phyloP scores from a whole-genome alignment of 75 land plant species.

The Pseudotsuga menziesii region DNA sequence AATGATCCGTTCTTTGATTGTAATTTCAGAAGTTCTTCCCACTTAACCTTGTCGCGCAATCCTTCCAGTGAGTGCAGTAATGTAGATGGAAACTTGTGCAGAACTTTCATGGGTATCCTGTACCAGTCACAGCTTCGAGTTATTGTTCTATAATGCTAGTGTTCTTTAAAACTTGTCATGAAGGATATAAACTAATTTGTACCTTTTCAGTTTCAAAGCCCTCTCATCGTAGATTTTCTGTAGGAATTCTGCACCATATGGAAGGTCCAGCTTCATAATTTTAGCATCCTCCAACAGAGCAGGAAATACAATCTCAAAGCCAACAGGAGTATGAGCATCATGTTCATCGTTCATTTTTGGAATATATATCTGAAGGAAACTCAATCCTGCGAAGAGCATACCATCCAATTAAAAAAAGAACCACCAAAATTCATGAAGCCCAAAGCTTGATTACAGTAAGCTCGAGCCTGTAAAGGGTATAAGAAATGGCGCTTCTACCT shows the following conservation, averaged over 20 bases:
- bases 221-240: conserved; percentile 51
- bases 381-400: conserved; percentile 34
- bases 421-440: not conserved
- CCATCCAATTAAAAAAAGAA: not conserved
- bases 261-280: conserved; percentile 52
- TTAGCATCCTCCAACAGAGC: conserved; percentile 66
- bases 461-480: no score
- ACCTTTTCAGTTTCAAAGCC: conserved; percentile 69
- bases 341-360: conserved; percentile 52
- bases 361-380: conserved; percentile 50
- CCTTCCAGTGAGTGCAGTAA: conserved; percentile 91
- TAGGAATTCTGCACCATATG: conserved; percentile 47
- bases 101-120: conserved; percentile 77
- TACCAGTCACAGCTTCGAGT: not conserved
- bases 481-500: conserved; percentile 19
- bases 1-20: conserved; percentile 85
- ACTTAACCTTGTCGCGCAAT: conserved; percentile 58
- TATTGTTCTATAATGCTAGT: not conserved
- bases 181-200: not conserved
- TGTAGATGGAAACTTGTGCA: conserved; percentile 79
- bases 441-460: not conserved
- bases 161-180: not conserved
- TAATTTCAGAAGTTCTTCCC: conserved; percentile 74
- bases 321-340: conserved; percentile 79
- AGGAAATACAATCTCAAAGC: conserved; percentile 94